These are phyloP conservation scores for Amylostereum areolatum DNA, from an alignment of 1,284 basidiomycete genomes.

Conservation along the genomic window DNA sequence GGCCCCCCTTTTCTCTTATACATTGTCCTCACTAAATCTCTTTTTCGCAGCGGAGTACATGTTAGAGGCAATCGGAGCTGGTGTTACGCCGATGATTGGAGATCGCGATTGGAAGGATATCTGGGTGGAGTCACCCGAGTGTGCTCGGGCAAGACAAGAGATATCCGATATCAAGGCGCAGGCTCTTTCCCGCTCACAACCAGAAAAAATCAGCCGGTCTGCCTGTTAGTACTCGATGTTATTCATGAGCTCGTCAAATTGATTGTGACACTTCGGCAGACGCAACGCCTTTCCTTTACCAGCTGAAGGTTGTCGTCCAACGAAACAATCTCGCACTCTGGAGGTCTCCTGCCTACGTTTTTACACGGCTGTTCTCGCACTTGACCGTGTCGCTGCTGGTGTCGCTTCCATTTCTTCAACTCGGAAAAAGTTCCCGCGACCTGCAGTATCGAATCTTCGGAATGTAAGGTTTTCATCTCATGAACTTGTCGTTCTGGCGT, in stretches of 20 bases:
- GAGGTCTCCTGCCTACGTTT: conserved; percentile 80
- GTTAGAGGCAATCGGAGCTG: conserved; percentile 34
- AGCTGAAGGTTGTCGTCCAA: conserved; percentile 68
- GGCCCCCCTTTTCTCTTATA: conserved; percentile 32
- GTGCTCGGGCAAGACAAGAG: conserved; percentile 22
- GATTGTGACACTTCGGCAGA: conserved; percentile 30
- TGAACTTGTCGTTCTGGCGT: not conserved
- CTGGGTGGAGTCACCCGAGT: conserved; percentile 49
- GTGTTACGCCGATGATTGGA: conserved; percentile 41
- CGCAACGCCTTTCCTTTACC: conserved; percentile 75
- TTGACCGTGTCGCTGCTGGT: conserved; percentile 75
- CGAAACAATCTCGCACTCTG: conserved; percentile 78
- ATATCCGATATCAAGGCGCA: conserved; percentile 29
- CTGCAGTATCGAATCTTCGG: conserved; percentile 84
- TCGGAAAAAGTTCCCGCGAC: conserved; percentile 61
- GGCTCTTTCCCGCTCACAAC: conserved; percentile 17
- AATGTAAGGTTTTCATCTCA: conserved; percentile 39
- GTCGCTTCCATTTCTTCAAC: conserved; percentile 80
- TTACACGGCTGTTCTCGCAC: conserved; percentile 78
- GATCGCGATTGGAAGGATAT: conserved; percentile 61
- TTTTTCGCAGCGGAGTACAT: conserved; percentile 31
- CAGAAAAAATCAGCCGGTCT: conserved; percentile 15
- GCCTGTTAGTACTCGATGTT: conserved; percentile 22
- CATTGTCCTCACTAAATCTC: not conserved
- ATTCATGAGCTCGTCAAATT: not conserved